Conservation (phyloP, 805 yeast species). For the Pachysolen tannophilus region DNA sequence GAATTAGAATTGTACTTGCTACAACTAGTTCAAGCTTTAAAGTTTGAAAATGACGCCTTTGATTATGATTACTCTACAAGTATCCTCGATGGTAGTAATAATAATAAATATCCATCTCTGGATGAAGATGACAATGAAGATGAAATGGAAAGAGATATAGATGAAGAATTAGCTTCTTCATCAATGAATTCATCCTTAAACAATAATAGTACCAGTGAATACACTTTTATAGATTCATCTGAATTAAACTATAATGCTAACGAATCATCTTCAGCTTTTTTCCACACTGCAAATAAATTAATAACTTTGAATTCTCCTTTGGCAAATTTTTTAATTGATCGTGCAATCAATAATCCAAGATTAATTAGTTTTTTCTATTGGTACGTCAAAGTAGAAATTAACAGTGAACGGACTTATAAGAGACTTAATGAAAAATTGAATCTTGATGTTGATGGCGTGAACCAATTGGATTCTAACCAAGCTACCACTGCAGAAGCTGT, state of each 20-base stretch:
- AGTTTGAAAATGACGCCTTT: conserved; percentile 47
- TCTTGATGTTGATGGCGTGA: conserved; percentile 6
- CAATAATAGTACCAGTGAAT: conserved; percentile 24
- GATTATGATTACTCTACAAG: conserved; percentile 16
- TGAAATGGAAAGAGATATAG: conserved; percentile 8
- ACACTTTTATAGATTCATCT: conserved; percentile 19
- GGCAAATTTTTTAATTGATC: conserved; percentile 65
- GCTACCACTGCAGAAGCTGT: too few species aligned
- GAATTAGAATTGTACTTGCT: conserved; percentile 76
- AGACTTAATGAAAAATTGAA: conserved; percentile 12
- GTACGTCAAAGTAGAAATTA: conserved; percentile 84
- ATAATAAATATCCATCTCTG: not conserved
- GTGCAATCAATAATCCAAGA: conserved; percentile 55
- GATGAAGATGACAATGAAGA: conserved; percentile 7
- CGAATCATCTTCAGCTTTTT: not conserved
- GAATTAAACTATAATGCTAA: conserved; percentile 1
- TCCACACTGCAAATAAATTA: conserved; percentile 7
- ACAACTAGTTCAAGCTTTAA: conserved; percentile 87
- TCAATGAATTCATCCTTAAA: conserved; percentile 6
- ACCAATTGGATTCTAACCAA: too few species aligned
- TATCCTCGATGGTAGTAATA: conserved; percentile 15
- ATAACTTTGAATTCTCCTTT: conserved; percentile 43
- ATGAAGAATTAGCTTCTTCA: conserved; percentile 14
- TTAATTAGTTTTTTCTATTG: conserved; percentile 85
- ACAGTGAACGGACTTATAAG: conserved; percentile 35